These are phyloP conservation scores for Novakomyces olei DNA, from an alignment of 805 yeast species.

Conservation along the genomic window DNA sequence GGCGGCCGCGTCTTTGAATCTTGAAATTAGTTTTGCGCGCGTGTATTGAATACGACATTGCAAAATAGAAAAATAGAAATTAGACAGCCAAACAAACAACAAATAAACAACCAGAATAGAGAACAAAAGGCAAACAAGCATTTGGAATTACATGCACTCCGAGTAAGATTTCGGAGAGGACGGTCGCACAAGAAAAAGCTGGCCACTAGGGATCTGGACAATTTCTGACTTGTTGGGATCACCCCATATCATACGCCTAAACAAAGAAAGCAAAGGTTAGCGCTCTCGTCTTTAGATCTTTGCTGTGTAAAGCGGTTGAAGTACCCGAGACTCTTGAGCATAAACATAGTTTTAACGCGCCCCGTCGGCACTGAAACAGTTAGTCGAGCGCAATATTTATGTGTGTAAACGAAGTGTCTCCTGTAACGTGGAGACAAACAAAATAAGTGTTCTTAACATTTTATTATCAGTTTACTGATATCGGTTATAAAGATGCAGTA, in stretches of 20 bases:
- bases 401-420: too few species aligned
- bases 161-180: slow-evolving; percentile 68
- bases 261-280: neutral
- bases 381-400: too few species aligned
- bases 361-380: too few species aligned
- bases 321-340: slow-evolving; percentile 3
- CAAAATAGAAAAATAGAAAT: too few species aligned
- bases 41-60: neutral
- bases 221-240: slow-evolving; percentile 23
- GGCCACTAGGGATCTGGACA: slow-evolving; percentile 55
- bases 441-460: too few species aligned
- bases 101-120: neutral
- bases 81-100: neutral
- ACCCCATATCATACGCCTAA: slow-evolving; percentile 3
- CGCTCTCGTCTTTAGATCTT: too few species aligned
- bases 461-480: too few species aligned
- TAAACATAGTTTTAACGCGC: too few species aligned
- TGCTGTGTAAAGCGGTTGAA: neutral
- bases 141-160: slow-evolving; percentile 25
- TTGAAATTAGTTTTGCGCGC: slow-evolving; percentile 13
- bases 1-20: slow-evolving; percentile 61
- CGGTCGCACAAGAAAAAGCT: slow-evolving; percentile 48
- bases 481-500: too few species aligned
- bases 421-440: too few species aligned
- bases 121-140: neutral